phyloP scores from a whole-genome alignment of 192 early-diverging fungal species.

The Rhizophagus clarus region DNA sequence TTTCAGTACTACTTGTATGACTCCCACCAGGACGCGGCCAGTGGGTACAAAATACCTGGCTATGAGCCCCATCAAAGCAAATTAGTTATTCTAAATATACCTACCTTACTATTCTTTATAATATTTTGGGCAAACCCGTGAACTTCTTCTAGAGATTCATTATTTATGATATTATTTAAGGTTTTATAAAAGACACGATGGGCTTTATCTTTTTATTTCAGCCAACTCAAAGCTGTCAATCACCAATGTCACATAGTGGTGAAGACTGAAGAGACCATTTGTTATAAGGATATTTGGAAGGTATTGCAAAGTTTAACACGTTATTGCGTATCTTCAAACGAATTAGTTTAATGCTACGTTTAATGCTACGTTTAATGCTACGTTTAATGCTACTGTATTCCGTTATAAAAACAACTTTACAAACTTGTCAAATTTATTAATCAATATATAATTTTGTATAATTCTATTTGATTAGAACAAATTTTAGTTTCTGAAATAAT shows the following conservation, averaged over 20 bases:
- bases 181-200: neutral
- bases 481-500: no score
- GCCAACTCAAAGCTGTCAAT: conserved; percentile 3
- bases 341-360: no score
- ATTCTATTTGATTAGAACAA: no score
- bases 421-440: no score
- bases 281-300: neutral
- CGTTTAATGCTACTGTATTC: no score
- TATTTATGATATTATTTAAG: conserved; percentile 1
- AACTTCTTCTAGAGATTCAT: neutral
- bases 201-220: neutral
- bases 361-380: no score
- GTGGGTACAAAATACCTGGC: conserved; percentile 14
- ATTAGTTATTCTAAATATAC: conserved; percentile 13
- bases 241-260: neutral
- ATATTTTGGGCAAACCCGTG: conserved; percentile 6
- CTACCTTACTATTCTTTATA: conserved; percentile 14
- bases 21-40: neutral
- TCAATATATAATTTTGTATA: no score
- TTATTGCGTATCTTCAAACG: no score
- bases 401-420: no score
- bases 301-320: no score
- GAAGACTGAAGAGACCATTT: neutral
- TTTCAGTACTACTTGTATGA: conserved; percentile 18
- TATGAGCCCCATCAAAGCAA: neutral